Conservation (phyloP, 202 grass and related monocot genomes). For the Elaeis oleifera region DNA sequence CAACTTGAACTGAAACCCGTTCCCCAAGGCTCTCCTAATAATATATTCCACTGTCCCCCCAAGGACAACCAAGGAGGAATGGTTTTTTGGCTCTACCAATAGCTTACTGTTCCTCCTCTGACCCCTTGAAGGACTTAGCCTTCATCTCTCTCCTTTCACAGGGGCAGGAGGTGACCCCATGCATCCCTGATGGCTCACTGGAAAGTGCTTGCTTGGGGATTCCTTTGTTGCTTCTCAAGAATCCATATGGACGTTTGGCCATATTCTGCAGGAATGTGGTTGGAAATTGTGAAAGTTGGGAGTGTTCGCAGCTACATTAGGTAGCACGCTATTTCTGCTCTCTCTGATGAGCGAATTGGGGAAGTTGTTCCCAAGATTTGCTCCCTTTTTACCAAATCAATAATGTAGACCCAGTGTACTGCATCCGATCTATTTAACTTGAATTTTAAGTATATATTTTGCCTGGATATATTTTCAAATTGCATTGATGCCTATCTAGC, state of each 20-base stretch:
- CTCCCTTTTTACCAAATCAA: no score
- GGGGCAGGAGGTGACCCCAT: neutral
- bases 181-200: neutral
- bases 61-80: slow-evolving; percentile 1
- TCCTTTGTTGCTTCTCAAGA: slow-evolving; percentile 8
- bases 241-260: neutral
- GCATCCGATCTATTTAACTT: no score
- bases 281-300: slow-evolving; percentile 7
- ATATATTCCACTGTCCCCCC: neutral
- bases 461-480: no score
- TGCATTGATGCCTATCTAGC: no score
- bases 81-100: neutral
- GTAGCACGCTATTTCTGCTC: no score
- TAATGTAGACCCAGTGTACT: no score
- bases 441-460: no score
- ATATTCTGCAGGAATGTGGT: slow-evolving; percentile 10
- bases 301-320: neutral
- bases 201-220: slow-evolving; percentile 3
- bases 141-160: neutral
- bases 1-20: neutral
- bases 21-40: neutral
- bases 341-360: no score
- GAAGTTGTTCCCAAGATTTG: no score
- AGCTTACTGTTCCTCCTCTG: neutral
- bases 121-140: slow-evolving; percentile 8